These are phyloP conservation scores for Lipomyces starkeyi DNA, from an alignment of 805 yeast species.

Conservation along the genomic window DNA sequence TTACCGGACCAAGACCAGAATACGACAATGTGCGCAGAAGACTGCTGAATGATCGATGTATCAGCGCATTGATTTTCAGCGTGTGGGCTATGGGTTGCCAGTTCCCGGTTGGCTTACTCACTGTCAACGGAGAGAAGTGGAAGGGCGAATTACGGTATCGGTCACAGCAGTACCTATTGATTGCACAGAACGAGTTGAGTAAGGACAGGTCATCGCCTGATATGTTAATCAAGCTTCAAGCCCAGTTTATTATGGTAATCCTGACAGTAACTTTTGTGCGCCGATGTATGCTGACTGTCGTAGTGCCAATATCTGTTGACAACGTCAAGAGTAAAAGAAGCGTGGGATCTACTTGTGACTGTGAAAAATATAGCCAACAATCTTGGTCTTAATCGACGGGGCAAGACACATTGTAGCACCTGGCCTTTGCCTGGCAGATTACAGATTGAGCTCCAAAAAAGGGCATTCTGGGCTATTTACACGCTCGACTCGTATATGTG, in stretches of 20 bases:
- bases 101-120: slow-evolving; percentile 20
- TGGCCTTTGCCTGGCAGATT: slow-evolving; percentile 16
- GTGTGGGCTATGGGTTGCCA: slow-evolving; percentile 33
- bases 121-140: background rate
- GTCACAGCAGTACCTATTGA: slow-evolving; percentile 20
- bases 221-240: slow-evolving; percentile 24
- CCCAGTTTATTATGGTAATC: slow-evolving; percentile 24
- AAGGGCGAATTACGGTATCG: slow-evolving; percentile 16
- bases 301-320: slow-evolving; percentile 23
- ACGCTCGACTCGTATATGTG: slow-evolving; percentile 33
- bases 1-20: slow-evolving; percentile 4
- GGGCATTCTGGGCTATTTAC: slow-evolving; percentile 32
- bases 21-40: slow-evolving; percentile 13
- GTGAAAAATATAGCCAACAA: slow-evolving; percentile 26
- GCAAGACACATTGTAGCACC: slow-evolving; percentile 4
- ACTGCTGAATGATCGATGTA: slow-evolving; percentile 19
- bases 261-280: background rate
- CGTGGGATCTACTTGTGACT: slow-evolving; percentile 26
- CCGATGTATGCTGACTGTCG: background rate
- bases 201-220: slow-evolving; percentile 14
- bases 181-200: slow-evolving; percentile 29
- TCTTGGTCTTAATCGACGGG: slow-evolving; percentile 27
- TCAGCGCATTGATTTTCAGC: slow-evolving; percentile 28
- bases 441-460: slow-evolving; percentile 24
- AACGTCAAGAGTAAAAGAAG: slow-evolving; percentile 29